Conservation (phyloP, 345 rosid genomes). For the Euphorbia peplus region DNA sequence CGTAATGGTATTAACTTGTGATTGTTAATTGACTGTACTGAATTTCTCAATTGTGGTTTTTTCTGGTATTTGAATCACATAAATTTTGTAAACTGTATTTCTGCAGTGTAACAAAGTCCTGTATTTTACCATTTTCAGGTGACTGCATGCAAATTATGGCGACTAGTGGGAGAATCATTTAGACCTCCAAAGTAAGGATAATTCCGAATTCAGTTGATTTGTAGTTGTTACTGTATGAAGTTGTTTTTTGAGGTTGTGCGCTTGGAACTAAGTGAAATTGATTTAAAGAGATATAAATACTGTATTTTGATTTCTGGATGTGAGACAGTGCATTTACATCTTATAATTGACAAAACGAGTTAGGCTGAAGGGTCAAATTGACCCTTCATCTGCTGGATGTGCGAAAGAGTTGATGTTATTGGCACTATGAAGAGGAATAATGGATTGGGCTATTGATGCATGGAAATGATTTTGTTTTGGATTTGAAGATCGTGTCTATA, state of each 20-base stretch:
- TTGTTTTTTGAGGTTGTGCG: not conserved
- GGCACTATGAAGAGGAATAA: not conserved
- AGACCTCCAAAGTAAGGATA: constrained; percentile 72
- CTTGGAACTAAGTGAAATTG: not conserved
- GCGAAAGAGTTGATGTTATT: not conserved
- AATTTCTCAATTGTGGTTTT: not conserved
- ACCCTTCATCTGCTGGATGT: too few relatives aligned
- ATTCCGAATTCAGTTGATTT: not conserved
- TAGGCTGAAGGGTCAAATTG: too few relatives aligned
- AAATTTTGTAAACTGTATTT: not conserved
- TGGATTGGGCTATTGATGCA: not conserved
- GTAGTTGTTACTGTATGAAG: not conserved
- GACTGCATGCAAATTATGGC: constrained; percentile 68
- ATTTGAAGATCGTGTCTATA: not conserved
- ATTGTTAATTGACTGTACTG: not conserved
- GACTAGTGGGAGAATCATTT: constrained; percentile 81
- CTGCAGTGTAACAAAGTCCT: not conserved
- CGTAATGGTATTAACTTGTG: not conserved
- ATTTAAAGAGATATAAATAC: not conserved
- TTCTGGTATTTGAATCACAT: not conserved
- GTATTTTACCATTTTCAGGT: constrained; percentile 33
- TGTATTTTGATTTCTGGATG: not conserved
- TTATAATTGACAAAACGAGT: too few relatives aligned
- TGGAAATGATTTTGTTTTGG: not conserved
- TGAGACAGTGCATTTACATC: not conserved